Conservation (phyloP, 1,284 basidiomycete genomes). For the Microbotryomycetes sp. region DNA sequence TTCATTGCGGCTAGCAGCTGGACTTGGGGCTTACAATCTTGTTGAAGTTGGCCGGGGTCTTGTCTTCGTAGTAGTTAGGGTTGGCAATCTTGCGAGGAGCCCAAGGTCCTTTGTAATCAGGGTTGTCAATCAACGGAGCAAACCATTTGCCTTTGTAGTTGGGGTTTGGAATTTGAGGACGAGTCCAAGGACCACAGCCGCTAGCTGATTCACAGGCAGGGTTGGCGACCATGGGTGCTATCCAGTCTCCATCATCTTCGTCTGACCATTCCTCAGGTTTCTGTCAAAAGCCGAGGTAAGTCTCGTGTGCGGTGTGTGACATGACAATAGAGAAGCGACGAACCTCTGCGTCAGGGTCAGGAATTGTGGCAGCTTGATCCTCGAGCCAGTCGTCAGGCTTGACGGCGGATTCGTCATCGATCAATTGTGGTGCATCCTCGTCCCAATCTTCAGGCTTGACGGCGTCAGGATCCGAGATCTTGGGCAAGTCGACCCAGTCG, state of each 20-base stretch:
- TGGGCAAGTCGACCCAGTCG: constrained; percentile 86
- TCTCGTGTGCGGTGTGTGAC: not conserved
- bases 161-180: constrained; percentile 82
- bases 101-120: constrained; percentile 96
- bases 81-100: constrained; percentile 84
- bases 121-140: constrained; percentile 89
- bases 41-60: constrained; percentile 72
- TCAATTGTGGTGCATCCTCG: constrained; percentile 84
- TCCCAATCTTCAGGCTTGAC: constrained; percentile 86
- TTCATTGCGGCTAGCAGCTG: constrained; percentile 25
- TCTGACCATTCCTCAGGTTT: constrained; percentile 99
- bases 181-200: constrained; percentile 89
- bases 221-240: constrained; percentile 69
- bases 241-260: constrained; percentile 98
- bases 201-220: constrained; percentile 67
- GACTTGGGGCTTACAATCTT: constrained; percentile 77
- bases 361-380: constrained; percentile 70
- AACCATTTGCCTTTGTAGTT: constrained; percentile 78
- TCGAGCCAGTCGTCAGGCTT: constrained; percentile 97
- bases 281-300: constrained; percentile 58
- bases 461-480: constrained; percentile 47
- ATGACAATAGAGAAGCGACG: not conserved
- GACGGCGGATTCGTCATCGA: constrained; percentile 74
- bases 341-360: constrained; percentile 66
- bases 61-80: constrained; percentile 87